These are phyloP conservation scores for Sanghuangporus weigelae DNA, from an alignment of 1,284 basidiomycete genomes.

Conservation along the genomic window DNA sequence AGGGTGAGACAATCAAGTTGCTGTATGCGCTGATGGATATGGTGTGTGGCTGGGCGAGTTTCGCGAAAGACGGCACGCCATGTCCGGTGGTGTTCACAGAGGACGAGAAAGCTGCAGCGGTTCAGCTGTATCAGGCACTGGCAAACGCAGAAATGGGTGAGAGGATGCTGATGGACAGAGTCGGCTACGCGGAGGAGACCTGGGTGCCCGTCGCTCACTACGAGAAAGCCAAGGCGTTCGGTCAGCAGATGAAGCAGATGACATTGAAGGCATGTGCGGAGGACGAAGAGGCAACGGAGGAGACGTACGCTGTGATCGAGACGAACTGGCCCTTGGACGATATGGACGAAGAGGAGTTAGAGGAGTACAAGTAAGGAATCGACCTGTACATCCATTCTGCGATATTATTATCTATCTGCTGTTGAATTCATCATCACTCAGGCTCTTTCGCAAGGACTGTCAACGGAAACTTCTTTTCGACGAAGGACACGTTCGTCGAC, in stretches of 20 bases:
- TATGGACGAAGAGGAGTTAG: slow-evolving; percentile 46
- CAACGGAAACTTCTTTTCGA: too few relatives aligned
- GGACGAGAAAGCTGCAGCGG: slow-evolving; percentile 37
- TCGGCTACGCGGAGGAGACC: slow-evolving; percentile 30
- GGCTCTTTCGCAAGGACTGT: too few relatives aligned
- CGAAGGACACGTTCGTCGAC: too few relatives aligned
- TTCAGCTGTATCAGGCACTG: slow-evolving; percentile 29
- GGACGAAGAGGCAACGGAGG: slow-evolving; percentile 24
- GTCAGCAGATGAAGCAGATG: slow-evolving; percentile 31
- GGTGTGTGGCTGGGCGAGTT: slow-evolving; percentile 21
- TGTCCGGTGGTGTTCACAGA: slow-evolving; percentile 43
- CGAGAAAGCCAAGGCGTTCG: slow-evolving; percentile 30
- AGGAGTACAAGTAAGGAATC: slow-evolving; percentile 32
- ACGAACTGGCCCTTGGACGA: slow-evolving; percentile 41
- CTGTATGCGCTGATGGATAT: slow-evolving; percentile 36
- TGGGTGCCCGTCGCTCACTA: slow-evolving; percentile 39
- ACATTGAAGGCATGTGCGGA: too few relatives aligned
- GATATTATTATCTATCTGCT: not conserved
- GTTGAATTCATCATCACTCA: not conserved
- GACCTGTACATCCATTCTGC: slow-evolving; percentile 1
- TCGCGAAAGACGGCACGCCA: slow-evolving; percentile 26
- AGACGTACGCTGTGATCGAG: slow-evolving; percentile 30
- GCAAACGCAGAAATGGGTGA: slow-evolving; percentile 26
- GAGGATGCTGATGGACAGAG: slow-evolving; percentile 20
- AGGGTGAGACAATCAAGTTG: slow-evolving; percentile 41